A percentile compares a stretch with the other conserved stretches of the same genome.
Conservation (phyloP, 1,284 basidiomycete genomes). For the Mycena citricolor region DNA sequence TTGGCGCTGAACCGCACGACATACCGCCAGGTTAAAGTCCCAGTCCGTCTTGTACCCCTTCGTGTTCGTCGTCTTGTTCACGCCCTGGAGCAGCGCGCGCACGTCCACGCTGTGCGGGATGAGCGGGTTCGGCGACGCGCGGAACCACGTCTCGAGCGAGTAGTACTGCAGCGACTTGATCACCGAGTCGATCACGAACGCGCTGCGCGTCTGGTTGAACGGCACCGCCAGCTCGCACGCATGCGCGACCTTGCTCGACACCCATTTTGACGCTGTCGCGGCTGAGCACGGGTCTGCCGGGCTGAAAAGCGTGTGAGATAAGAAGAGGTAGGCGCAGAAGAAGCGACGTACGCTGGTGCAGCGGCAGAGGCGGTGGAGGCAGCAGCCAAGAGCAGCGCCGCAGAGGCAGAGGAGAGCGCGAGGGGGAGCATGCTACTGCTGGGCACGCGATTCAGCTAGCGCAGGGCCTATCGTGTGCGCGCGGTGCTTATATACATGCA, state of each 20-base stretch:
- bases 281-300: constrained; percentile 18
- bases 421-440: too few relatives aligned
- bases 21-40: constrained; percentile 11
- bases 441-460: too few relatives aligned
- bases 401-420: too few relatives aligned
- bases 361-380: too few relatives aligned
- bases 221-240: constrained; percentile 22
- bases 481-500: too few relatives aligned
- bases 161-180: constrained; percentile 22
- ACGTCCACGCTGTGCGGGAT: constrained; percentile 21
- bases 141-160: constrained; percentile 21
- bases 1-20: neutral
- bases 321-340: too few relatives aligned
- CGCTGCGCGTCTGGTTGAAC: constrained; percentile 19
- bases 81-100: constrained; percentile 16
- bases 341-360: too few relatives aligned
- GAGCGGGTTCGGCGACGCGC: constrained; percentile 16
- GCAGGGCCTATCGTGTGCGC: too few relatives aligned
- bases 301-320: too few relatives aligned
- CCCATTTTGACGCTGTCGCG: constrained; percentile 17
- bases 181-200: constrained; percentile 14
- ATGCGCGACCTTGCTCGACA: constrained; percentile 18
- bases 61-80: constrained; percentile 7
- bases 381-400: too few relatives aligned
- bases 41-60: constrained; percentile 12